phyloP scores from a whole-genome alignment of 148 eudicot genomes.

The Rhododendron williamsianum region DNA sequence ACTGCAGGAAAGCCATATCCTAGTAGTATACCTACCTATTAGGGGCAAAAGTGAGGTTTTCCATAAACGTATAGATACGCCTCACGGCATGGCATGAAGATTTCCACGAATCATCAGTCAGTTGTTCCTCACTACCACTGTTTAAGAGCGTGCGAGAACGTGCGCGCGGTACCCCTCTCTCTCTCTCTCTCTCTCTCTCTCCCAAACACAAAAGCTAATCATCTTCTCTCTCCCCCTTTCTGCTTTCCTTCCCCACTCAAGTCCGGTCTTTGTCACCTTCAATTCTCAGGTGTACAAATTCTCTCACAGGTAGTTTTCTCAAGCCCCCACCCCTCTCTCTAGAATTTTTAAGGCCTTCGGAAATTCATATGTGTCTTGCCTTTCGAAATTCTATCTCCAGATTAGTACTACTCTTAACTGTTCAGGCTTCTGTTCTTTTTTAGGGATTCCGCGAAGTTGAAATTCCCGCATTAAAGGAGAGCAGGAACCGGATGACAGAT shows the following conservation, averaged over 20 bases:
- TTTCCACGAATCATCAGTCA: neutral
- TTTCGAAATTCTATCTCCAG: neutral
- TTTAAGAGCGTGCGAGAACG: slow-evolving; percentile 12
- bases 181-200: neutral
- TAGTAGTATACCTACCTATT: neutral
- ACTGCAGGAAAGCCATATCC: no score
- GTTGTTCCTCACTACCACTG: neutral
- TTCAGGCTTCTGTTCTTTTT: neutral
- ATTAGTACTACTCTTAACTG: neutral
- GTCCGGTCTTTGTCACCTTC: slow-evolving; percentile 12
- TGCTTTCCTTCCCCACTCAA: neutral
- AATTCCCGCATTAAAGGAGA: neutral
- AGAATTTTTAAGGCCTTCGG: neutral
- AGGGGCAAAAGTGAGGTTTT: neutral
- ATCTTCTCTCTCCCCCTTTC: neutral
- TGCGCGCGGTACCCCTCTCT: slow-evolving; percentile 6
- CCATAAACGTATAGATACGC: neutral
- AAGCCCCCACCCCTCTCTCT: neutral
- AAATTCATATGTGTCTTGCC: neutral
- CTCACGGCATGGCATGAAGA: neutral
- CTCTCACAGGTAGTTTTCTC: neutral
- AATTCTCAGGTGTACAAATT: neutral
- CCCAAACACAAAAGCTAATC: neutral
- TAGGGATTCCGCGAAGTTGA: neutral
- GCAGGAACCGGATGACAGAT: neutral